A percentile compares a stretch with the other conserved stretches of the same genome.
These are phyloP conservation scores for Podospora appendiculata DNA, from an alignment of 495 filamentous ascomycete genomes.

Conservation along the genomic window DNA sequence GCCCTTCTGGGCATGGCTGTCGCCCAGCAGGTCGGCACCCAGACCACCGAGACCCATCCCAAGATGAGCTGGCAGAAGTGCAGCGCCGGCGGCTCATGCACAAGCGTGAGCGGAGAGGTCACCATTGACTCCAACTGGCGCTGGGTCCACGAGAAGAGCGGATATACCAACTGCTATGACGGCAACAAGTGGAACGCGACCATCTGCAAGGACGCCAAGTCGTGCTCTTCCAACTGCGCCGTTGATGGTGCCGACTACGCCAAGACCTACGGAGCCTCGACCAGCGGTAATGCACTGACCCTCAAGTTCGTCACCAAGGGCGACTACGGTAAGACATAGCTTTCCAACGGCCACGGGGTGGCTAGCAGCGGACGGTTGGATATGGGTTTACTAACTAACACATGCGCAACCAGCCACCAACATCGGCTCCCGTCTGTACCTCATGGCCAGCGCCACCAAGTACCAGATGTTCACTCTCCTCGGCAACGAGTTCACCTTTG, in stretches of 20 bases:
- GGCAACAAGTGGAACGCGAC: conserved; percentile 37
- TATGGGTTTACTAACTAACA: background rate
- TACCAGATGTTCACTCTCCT: conserved; percentile 48
- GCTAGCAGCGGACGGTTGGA: background rate
- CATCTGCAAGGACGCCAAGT: conserved; percentile 30
- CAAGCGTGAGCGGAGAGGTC: conserved; percentile 30
- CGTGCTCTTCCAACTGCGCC: conserved; percentile 37
- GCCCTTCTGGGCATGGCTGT: conserved; percentile 29
- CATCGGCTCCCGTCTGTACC: conserved; percentile 45
- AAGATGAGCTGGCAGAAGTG: conserved; percentile 52
- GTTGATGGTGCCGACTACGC: conserved; percentile 39
- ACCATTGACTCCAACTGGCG: conserved; percentile 43
- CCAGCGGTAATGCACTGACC: conserved; percentile 35
- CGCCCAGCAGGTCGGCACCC: conserved; percentile 50
- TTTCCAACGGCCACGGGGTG: background rate
- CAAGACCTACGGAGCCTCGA: conserved; percentile 37
- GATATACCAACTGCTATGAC: conserved; percentile 38
- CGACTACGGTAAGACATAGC: conserved; percentile 23
- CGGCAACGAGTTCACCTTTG: conserved; percentile 50
- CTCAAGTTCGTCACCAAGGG: conserved; percentile 48
- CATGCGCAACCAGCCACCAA: conserved; percentile 23
- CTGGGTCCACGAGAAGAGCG: conserved; percentile 33
- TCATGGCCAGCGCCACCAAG: conserved; percentile 41
- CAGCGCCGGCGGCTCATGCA: conserved; percentile 38
- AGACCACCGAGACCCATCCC: conserved; percentile 49